Percentiles rank a stretch among this genome's conserved stretches.
phyloP scores from a whole-genome alignment of 2,329 filamentous ascomycete genomes.

The Penicillium sclerotigenum region DNA sequence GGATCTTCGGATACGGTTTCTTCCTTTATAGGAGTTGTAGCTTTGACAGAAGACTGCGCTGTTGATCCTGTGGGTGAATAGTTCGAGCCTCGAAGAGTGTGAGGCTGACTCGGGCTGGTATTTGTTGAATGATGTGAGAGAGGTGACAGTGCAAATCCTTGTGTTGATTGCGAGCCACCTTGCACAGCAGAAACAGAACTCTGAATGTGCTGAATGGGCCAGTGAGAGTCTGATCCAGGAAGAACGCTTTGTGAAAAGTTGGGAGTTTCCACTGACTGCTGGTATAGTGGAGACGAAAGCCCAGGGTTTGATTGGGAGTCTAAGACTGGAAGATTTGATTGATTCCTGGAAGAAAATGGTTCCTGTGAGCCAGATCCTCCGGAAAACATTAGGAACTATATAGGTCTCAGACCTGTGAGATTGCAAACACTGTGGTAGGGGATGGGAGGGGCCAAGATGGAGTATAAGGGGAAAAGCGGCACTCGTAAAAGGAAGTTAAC shows the following conservation, averaged over 20 bases:
- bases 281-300: slow-evolving; percentile 9
- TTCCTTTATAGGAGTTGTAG: slow-evolving; percentile 5
- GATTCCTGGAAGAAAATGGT: slow-evolving; percentile 17
- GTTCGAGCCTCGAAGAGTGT: slow-evolving; percentile 5
- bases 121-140: slow-evolving; percentile 11
- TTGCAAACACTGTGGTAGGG: slow-evolving; percentile 11
- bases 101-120: slow-evolving; percentile 6
- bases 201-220: slow-evolving; percentile 14
- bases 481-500: slow-evolving; percentile 9
- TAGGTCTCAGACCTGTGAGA: slow-evolving; percentile 18
- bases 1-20: slow-evolving; percentile 3
- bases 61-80: slow-evolving; percentile 4
- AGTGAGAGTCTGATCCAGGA: slow-evolving; percentile 8
- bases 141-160: slow-evolving; percentile 5
- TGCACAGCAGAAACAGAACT: slow-evolving; percentile 4
- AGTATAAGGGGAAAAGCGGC: slow-evolving; percentile 9
- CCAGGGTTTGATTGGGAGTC: slow-evolving; percentile 1
- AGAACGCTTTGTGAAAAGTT: slow-evolving; percentile 13
- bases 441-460: slow-evolving; percentile 6
- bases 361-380: slow-evolving; percentile 20
- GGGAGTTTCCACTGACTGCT: slow-evolving; percentile 16
- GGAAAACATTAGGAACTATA: slow-evolving; percentile 20
- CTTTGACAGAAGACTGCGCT: slow-evolving; percentile 7
- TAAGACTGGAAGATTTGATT: slow-evolving; percentile 12
- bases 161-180: background rate